Evolutionary conservation across 352 stramenopile genomes (phyloP), one percentile per base, ranked within the genome.

Genomic region (Phytophthora pluvialis): DNA sequence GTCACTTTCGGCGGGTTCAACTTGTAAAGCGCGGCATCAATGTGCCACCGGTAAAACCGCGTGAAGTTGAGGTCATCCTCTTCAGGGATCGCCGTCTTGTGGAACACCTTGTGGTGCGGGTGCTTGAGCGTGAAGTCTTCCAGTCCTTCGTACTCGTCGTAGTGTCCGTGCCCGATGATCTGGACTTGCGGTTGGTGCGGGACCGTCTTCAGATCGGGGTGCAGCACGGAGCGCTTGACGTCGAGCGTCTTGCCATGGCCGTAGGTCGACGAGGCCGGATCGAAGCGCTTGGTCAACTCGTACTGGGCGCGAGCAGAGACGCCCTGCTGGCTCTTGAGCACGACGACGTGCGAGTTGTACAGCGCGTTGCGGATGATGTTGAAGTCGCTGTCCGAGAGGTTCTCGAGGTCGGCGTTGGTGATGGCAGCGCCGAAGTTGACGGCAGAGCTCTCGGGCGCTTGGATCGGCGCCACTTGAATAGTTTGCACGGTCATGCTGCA

Each of bases 41-140:
- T 75, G 25, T 75, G 67, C 61, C 67, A 75, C 18, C 67, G 67
- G 50, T 75, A 75, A 61, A 75, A 75, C 4, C 61, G 67, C 12
- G 67, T 75, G 43, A 71, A 75, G 38, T 71, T 35, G 25, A 75
- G 61, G 28, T 75, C 67, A 16, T 68, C 54, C 29, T 74, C 50
- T 15, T 67, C 67, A 3, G 61, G 61, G 44, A 75, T 57, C 1
- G 21, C 15, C 10, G 67, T 75, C 61, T 71, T 75, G 55, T 71
- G 67, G 35, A 75, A 75, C 18, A 64, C 40, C 29, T 75, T 75
- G 67, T 75, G 61, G 21, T 75, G 67, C 18, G 67, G 67, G 33
- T 75, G 67, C 11, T 68, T 64, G 43, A 75, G 62, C 13, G 61
- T 68, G 39, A 75, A 75, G 61, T 75, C 40, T 26, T 75, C 51